Evolutionary conservation across 441 rosid genomes (phyloP).

Genomic region (Euphorbia corollata): DNA sequence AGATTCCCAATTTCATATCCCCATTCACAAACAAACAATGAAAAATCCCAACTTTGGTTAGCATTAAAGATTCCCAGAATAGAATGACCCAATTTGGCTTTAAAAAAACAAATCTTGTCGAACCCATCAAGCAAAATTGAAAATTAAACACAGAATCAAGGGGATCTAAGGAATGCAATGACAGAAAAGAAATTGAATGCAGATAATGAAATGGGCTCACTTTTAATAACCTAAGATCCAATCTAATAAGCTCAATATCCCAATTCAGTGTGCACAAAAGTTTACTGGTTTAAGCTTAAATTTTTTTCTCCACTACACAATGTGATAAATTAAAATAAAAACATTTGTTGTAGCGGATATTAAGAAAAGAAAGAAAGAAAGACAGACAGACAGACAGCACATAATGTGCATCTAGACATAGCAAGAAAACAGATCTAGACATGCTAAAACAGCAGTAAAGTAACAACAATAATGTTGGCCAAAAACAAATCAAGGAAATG

Average conservation of each 20-base stretch:
- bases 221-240: constrained; percentile 8
- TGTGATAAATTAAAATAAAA: not conserved
- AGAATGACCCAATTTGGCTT: not conserved
- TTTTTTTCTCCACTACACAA: too few relatives aligned
- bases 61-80: too few relatives aligned
- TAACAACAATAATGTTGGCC: not conserved
- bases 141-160: not conserved
- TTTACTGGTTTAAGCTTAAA: constrained; percentile 7
- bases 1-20: too few relatives aligned
- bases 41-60: not conserved
- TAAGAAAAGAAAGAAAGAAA: not conserved
- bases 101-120: constrained; percentile 35
- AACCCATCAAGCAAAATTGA: constrained; percentile 15
- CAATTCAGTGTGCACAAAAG: not conserved
- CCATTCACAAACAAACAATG: not conserved
- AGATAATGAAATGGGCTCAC: constrained; percentile 11
- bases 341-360: not conserved
- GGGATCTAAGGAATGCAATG: constrained; percentile 15
- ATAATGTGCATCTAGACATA: constrained; percentile 25
- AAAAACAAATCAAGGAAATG: not conserved
- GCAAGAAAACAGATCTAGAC: constrained; percentile 42
- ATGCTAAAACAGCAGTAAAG: not conserved
- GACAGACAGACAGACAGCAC: constrained; percentile 17
- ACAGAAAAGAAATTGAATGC: constrained; percentile 2
- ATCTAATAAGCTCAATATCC: constrained; percentile 19